Evolutionary conservation across 2,329 filamentous ascomycete genomes (phyloP).

Genomic region (Fusarium verticillioides): DNA sequence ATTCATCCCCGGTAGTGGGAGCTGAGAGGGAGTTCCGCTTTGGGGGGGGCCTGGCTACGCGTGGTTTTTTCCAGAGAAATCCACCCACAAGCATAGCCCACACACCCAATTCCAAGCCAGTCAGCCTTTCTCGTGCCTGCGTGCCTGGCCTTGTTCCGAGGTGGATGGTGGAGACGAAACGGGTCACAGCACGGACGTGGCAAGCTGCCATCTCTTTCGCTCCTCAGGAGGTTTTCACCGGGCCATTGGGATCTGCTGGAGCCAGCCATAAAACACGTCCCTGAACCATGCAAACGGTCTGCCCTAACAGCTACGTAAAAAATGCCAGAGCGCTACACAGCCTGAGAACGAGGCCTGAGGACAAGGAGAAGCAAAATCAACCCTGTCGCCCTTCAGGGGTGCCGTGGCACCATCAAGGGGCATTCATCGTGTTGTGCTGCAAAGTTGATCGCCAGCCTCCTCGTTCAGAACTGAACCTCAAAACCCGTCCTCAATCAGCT

Average conservation of each 20-base stretch:
- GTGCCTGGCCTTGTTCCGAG: constrained; percentile 13
- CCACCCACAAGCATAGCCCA: constrained; percentile 9
- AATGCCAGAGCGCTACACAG: constrained; percentile 19
- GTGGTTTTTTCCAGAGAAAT: constrained; percentile 37
- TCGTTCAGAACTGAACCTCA: constrained; percentile 10
- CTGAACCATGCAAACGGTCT: constrained; percentile 31
- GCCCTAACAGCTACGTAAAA: constrained; percentile 22
- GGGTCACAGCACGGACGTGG: constrained; percentile 40
- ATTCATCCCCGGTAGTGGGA: constrained; percentile 26
- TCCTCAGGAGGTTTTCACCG: constrained; percentile 4
- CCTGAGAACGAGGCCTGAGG: constrained; percentile 19
- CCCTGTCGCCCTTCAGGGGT: constrained; percentile 28
- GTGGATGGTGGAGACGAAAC: constrained; percentile 25
- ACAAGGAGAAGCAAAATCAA: constrained; percentile 19
- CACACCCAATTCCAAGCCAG: constrained; percentile 2
- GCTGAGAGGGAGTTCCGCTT: constrained; percentile 29
- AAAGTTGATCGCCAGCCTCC: constrained; percentile 16
- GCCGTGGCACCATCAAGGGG: constrained; percentile 38
- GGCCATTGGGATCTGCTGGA: constrained; percentile 39
- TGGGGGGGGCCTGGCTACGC: constrained; percentile 25
- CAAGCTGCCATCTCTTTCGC: constrained; percentile 33
- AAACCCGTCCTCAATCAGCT: background rate
- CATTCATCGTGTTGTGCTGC: constrained; percentile 17
- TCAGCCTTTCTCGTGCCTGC: constrained; percentile 20
- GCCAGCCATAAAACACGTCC: constrained; percentile 26